These are phyloP conservation scores for Agaricus blazei DNA, from an alignment of 768 basidiomycete species.

Conservation along the genomic window DNA sequence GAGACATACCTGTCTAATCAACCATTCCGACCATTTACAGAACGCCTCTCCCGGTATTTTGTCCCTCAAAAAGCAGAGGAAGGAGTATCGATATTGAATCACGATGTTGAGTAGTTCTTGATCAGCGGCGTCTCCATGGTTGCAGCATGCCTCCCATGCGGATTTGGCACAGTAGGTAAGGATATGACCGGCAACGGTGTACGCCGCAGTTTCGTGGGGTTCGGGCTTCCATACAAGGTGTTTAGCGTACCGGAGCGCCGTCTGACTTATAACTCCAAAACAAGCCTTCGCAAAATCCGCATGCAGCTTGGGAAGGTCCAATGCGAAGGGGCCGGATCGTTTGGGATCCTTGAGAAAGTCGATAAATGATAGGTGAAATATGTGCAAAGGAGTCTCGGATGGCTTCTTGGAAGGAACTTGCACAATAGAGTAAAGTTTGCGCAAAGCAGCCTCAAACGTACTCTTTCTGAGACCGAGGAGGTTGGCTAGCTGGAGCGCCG, in stretches of 20 bases:
- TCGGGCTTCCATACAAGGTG: not conserved
- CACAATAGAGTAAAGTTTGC: not conserved
- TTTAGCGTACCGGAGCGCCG: not conserved
- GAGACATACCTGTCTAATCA: not conserved
- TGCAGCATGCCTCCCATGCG: not conserved
- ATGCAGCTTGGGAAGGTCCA: not conserved
- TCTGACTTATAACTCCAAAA: not conserved
- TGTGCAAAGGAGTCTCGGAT: not conserved
- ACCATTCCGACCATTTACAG: not conserved
- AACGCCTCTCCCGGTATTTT: not conserved
- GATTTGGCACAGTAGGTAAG: not conserved
- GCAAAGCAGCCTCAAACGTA: not conserved
- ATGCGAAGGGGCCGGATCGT: not conserved
- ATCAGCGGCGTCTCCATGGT: not conserved
- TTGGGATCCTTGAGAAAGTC: slow-evolving; percentile 1
- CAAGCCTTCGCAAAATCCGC: not conserved
- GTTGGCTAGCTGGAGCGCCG: not conserved
- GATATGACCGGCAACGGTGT: not conserved
- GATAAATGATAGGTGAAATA: slow-evolving; percentile 1
- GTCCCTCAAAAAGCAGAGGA: not conserved
- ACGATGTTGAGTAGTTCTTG: not conserved
- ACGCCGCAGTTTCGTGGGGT: not conserved
- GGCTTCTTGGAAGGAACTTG: not conserved
- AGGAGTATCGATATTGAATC: not conserved
- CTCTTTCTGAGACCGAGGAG: not conserved